Evolutionary conservation across 495 filamentous ascomycete species (phyloP), one percentile per base, ranked within the genome.

Genomic region (Penicillium coprophilum): DNA sequence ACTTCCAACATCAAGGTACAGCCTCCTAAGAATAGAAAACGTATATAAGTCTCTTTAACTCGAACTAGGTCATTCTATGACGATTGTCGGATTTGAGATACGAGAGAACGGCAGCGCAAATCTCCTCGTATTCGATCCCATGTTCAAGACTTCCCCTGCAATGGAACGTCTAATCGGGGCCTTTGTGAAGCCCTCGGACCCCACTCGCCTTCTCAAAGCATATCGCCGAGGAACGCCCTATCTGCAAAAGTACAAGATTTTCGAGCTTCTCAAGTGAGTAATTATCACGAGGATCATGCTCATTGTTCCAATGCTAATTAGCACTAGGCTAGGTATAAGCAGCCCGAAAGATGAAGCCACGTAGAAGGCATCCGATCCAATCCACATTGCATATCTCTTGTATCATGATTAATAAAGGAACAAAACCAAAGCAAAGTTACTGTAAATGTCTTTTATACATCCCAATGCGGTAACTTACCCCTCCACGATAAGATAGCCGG

Each of bases 51-150:
- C n/a, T 56, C 43, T 56, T 34, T 53, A 6, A 23, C 38, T 21
- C 4, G 21, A 2, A 19, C 9, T 56, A 85, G 92, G 92, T 6
- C 94, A 98, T 64, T 96, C 92, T 5, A 79, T 96, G 74, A 97
- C 92, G 1, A 92, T 97, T 40, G 78, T 98, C 50, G 94, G 94
- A 1, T 80, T 96, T 36, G 92, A 97, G 65, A 78, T 80, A 24
- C 80, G 79, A 9, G 76, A 68, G 31, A 80, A 87, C 56, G 91
- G 91, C 30, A 71, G 72, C 30, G 79, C 81, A 47, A 87, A 89
- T 59, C 71, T 98, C 9, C 72, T 98, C 4, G 87, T 96, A 19
- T 96, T 96, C 62, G 94, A 97, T 70, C 91, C 94, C 1, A 88
- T 88, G 75, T 93, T 90, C 67, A 83, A 85, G 46, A 87, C 91